phyloP scores from a whole-genome alignment of 768 basidiomycete species.

The Amanita rimosa region DNA sequence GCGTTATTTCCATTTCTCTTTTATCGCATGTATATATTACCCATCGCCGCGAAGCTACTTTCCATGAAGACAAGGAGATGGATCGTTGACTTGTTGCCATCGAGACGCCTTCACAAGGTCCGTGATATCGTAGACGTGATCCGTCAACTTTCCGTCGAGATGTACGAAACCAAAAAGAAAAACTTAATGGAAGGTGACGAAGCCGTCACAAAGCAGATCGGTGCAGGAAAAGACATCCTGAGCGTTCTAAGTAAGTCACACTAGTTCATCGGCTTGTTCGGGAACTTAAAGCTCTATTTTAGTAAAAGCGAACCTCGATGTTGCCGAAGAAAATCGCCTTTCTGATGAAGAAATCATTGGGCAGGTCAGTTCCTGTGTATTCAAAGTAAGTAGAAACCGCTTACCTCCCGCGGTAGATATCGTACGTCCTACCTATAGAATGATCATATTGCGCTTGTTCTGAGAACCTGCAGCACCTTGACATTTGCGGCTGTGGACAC shows the following conservation, averaged over 20 bases:
- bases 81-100: conserved; percentile 22
- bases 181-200: conserved; percentile 23
- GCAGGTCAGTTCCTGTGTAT: conserved; percentile 12
- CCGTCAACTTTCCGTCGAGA: conserved; percentile 21
- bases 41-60: conserved; percentile 13
- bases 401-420: neutral
- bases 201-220: conserved; percentile 18
- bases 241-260: conserved; percentile 28
- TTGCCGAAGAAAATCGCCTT: conserved; percentile 19
- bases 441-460: too few species aligned
- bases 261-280: neutral
- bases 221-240: conserved; percentile 32
- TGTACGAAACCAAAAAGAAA: conserved; percentile 25
- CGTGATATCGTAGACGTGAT: conserved; percentile 24
- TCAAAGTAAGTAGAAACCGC: neutral
- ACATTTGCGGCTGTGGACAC: conserved; percentile 1
- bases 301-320: conserved; percentile 31
- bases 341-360: conserved; percentile 26
- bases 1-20: conserved; percentile 10
- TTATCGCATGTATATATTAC: conserved; percentile 11
- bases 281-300: neutral
- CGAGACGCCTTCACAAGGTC: conserved; percentile 17
- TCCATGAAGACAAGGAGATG: conserved; percentile 20
- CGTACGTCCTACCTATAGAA: neutral
- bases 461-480: conserved; percentile 6